Conservation (phyloP, 2,329 filamentous ascomycete genomes). For the Fusarium tanahbumbuense region DNA sequence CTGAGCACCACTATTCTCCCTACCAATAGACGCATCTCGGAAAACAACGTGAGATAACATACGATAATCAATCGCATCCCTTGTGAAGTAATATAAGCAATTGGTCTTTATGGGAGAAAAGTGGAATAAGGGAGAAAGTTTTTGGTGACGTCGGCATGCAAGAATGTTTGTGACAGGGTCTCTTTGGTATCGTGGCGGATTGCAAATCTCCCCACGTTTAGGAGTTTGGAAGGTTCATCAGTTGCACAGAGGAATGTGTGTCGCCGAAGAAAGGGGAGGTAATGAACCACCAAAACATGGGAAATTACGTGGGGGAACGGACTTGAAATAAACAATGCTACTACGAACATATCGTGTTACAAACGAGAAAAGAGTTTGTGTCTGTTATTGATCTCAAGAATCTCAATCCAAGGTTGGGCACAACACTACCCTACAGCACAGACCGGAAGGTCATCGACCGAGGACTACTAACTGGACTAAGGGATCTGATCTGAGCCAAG, state of each 20-base stretch:
- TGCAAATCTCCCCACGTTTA: slow-evolving; percentile 23
- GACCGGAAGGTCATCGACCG: slow-evolving; percentile 10
- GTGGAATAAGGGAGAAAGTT: slow-evolving; percentile 7
- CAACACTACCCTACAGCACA: slow-evolving; percentile 33
- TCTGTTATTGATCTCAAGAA: no score
- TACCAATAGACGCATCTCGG: slow-evolving; percentile 31
- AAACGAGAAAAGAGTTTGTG: slow-evolving; percentile 6
- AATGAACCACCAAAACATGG: slow-evolving; percentile 2
- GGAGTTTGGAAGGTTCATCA: slow-evolving; percentile 19
- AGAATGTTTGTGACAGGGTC: slow-evolving; percentile 14
- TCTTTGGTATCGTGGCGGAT: slow-evolving; percentile 38
- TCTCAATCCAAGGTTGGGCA: no score
- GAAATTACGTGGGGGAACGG: neutral
- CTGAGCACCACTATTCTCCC: slow-evolving; percentile 1
- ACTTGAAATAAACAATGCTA: neutral
- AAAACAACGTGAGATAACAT: slow-evolving; percentile 29
- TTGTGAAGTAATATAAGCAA: slow-evolving; percentile 2
- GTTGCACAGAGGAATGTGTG: slow-evolving; percentile 36
- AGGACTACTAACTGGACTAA: no score
- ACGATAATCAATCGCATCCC: neutral
- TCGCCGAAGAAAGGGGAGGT: slow-evolving; percentile 27
- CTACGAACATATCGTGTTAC: neutral
- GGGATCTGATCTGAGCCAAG: slow-evolving; percentile 15
- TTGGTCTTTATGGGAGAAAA: neutral
- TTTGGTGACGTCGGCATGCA: slow-evolving; percentile 29